phyloP scores from a whole-genome alignment of 2,329 filamentous ascomycete species.

The Ustulina deusta region DNA sequence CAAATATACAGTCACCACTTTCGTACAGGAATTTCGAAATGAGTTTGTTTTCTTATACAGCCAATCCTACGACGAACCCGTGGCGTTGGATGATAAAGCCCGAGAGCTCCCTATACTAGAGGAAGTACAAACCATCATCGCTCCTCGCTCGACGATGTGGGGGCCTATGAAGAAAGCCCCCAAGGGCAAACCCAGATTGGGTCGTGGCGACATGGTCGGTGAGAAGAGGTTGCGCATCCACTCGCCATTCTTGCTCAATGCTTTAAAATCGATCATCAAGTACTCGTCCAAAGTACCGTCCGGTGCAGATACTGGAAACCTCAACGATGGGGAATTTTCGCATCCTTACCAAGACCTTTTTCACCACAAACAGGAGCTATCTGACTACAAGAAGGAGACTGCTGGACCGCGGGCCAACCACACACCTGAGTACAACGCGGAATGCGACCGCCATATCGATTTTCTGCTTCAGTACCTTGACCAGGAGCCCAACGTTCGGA shows the following conservation, averaged over 20 bases:
- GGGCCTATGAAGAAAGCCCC: background rate
- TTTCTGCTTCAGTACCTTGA: constrained; percentile 37
- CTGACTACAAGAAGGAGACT: constrained; percentile 28
- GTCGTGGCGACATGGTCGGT: constrained; percentile 19
- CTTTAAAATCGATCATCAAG: constrained; percentile 30
- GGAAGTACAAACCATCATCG: constrained; percentile 24
- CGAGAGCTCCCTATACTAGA: constrained; percentile 31
- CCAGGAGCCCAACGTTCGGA: constrained; percentile 29
- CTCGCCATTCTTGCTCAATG: constrained; percentile 35
- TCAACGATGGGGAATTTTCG: constrained; percentile 20
- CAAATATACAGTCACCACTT: constrained; percentile 14
- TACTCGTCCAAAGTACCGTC: constrained; percentile 31
- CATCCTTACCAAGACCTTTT: constrained; percentile 37
- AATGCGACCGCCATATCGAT: constrained; percentile 37
- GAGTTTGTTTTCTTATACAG: constrained; percentile 11
- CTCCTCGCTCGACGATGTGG: background rate
- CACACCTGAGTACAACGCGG: constrained; percentile 32
- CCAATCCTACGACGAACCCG: constrained; percentile 23
- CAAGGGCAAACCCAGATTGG: constrained; percentile 15
- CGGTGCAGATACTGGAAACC: constrained; percentile 16
- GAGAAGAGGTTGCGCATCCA: constrained; percentile 32
- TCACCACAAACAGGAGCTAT: constrained; percentile 33
- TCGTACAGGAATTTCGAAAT: background rate
- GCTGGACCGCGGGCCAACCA: constrained; percentile 31
- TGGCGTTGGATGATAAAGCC: constrained; percentile 15